phyloP scores from a whole-genome alignment of 148 eudicot species.

The Salicornia ramosissima region DNA sequence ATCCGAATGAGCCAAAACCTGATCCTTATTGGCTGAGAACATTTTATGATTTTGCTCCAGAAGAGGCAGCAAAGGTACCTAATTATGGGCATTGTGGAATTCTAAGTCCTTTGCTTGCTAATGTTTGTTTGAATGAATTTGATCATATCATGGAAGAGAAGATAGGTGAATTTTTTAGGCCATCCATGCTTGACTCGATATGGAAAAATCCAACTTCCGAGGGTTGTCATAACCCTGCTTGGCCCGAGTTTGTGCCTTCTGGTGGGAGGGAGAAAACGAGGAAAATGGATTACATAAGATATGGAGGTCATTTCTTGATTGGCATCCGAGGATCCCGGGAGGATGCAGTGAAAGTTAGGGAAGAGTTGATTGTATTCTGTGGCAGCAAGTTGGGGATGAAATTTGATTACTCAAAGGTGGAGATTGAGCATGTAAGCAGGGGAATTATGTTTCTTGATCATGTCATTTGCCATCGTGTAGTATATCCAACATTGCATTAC shows the following conservation, averaged over 20 bases:
- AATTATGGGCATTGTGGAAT: conserved; percentile 78
- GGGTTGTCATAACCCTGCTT: conserved; percentile 82
- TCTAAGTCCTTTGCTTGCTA: conserved; percentile 79
- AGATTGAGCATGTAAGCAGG: conserved; percentile 78
- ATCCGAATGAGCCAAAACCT: conserved; percentile 81
- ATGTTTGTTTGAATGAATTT: conserved; percentile 71
- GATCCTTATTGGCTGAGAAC: conserved; percentile 91
- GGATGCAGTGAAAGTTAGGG: conserved; percentile 65
- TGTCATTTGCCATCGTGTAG: conserved; percentile 67
- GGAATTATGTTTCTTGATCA: conserved; percentile 88
- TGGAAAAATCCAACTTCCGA: conserved; percentile 55
- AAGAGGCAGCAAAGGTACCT: conserved; percentile 81
- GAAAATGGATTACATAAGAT: conserved; percentile 85
- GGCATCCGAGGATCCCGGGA: conserved; percentile 91
- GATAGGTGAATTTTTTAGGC: conserved; percentile 52
- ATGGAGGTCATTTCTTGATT: conserved; percentile 78
- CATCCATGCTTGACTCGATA: conserved; percentile 48
- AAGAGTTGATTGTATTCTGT: conserved; percentile 58
- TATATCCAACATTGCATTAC: conserved; percentile 85
- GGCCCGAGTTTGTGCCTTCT: conserved; percentile 99
- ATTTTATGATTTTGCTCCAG: conserved; percentile 76
- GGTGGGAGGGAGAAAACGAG: conserved; percentile 70
- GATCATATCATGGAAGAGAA: conserved; percentile 74
- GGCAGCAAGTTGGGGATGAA: conserved; percentile 46
- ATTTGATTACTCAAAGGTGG: conserved; percentile 74